phyloP scores from a whole-genome alignment of 768 basidiomycete genomes.

The Podaxis pistillaris region DNA sequence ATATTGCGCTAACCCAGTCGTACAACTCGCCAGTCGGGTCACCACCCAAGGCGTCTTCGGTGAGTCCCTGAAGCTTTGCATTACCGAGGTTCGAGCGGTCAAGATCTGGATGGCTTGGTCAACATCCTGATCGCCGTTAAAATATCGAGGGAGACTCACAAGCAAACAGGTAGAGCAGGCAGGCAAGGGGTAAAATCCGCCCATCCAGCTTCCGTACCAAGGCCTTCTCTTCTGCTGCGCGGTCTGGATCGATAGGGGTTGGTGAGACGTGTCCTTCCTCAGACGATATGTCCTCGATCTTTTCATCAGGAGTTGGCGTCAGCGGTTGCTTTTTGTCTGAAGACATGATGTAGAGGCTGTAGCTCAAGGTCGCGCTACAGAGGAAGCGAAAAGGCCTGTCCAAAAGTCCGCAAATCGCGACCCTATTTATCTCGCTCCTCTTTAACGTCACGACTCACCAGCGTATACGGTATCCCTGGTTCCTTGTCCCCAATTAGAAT shows the following conservation, averaged over 20 bases:
- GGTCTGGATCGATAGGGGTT: not conserved
- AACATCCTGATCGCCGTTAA: not conserved
- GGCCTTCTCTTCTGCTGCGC: slow-evolving; percentile 33
- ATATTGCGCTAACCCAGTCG: slow-evolving; percentile 75
- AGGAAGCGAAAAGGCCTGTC: slow-evolving; percentile 9
- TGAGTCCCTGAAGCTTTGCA: slow-evolving; percentile 71
- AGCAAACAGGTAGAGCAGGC: slow-evolving; percentile 74
- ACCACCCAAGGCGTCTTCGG: slow-evolving; percentile 61
- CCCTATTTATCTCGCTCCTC: slow-evolving; percentile 9
- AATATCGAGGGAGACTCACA: slow-evolving; percentile 43
- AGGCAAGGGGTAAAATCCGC: slow-evolving; percentile 69
- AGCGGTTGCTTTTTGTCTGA: slow-evolving; percentile 15
- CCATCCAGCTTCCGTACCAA: slow-evolving; percentile 65
- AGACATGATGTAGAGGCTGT: slow-evolving; percentile 14
- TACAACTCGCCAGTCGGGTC: slow-evolving; percentile 69
- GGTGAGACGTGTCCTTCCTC: slow-evolving; percentile 8
- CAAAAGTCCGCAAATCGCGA: not conserved
- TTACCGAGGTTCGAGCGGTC: slow-evolving; percentile 82
- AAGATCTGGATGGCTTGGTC: slow-evolving; percentile 38
- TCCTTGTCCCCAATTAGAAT: slow-evolving; percentile 20
- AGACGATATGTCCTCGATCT: slow-evolving; percentile 26
- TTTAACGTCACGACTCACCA: slow-evolving; percentile 28
- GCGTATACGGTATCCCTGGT: slow-evolving; percentile 20
- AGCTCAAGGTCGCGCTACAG: not conserved
- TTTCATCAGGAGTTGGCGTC: slow-evolving; percentile 26